A percentile compares a stretch with the other conserved stretches of the same genome.
These are phyloP conservation scores for Fusarium vanettenii DNA, from an alignment of 2,329 filamentous ascomycete genomes.

Conservation along the genomic window DNA sequence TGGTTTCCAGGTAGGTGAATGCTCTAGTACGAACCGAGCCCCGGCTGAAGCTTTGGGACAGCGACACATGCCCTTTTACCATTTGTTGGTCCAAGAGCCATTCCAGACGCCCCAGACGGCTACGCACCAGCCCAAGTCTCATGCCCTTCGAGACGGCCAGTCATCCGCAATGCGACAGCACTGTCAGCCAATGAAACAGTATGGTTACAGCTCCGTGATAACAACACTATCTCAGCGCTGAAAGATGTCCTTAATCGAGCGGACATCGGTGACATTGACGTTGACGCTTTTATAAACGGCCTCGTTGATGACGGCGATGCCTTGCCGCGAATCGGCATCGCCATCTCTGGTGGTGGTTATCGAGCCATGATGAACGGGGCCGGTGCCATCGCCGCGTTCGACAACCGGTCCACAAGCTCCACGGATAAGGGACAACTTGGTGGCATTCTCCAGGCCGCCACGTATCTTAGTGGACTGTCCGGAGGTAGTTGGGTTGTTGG, in stretches of 20 bases:
- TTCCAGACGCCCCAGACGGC: constrained; percentile 17
- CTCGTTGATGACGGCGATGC: constrained; percentile 72
- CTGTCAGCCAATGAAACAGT: constrained; percentile 14
- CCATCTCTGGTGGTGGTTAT: constrained; percentile 83
- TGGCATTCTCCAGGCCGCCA: constrained; percentile 79
- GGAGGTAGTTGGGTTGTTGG: constrained; percentile 83
- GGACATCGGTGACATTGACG: constrained; percentile 78
- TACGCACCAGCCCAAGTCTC: constrained; percentile 14
- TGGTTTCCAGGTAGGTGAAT: neutral
- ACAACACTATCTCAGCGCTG: constrained; percentile 77
- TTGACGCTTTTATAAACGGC: constrained; percentile 72
- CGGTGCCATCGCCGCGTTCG: constrained; percentile 79
- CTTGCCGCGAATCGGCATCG: constrained; percentile 71
- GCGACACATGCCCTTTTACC: neutral
- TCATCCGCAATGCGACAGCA: constrained; percentile 1
- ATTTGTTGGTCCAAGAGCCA: neutral
- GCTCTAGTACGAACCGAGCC: too few species aligned
- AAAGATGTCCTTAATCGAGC: constrained; percentile 74
- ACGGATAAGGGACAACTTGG: constrained; percentile 65
- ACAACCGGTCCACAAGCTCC: constrained; percentile 72
- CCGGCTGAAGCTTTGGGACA: neutral
- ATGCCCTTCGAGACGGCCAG: constrained; percentile 15
- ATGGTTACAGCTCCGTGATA: constrained; percentile 77
- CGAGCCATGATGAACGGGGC: constrained; percentile 82
- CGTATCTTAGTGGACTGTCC: constrained; percentile 79